These are phyloP conservation scores for Sugiyamaella grinbergsii DNA, from an alignment of 1,139 yeast genomes.

Conservation along the genomic window DNA sequence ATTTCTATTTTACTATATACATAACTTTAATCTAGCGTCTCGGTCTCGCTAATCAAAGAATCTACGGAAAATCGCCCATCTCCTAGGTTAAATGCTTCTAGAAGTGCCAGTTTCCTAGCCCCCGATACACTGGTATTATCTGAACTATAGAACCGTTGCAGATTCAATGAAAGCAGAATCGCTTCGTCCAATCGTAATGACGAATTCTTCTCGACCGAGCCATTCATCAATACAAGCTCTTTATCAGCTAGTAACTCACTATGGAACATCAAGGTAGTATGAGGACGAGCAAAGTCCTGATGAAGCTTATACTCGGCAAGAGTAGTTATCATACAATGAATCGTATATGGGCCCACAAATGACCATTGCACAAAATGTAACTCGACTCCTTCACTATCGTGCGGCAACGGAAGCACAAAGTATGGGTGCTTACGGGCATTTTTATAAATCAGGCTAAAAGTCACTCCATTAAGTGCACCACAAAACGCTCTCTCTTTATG, in stretches of 20 bases:
- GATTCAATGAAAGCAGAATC: constrained; percentile 71
- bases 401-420: constrained; percentile 50
- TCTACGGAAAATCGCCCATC: constrained; percentile 65
- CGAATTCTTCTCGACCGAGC: constrained; percentile 73
- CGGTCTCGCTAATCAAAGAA: constrained; percentile 66
- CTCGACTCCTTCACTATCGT: constrained; percentile 59
- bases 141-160: constrained; percentile 89
- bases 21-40: constrained; percentile 56
- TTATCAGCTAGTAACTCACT: constrained; percentile 68
- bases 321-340: constrained; percentile 89
- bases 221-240: constrained; percentile 81
- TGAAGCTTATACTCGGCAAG: constrained; percentile 91
- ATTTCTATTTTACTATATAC: neutral
- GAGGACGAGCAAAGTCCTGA: constrained; percentile 91
- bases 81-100: constrained; percentile 72
- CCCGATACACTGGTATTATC: constrained; percentile 47
- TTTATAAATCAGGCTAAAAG: constrained; percentile 61
- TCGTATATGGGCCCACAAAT: constrained; percentile 79
- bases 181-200: constrained; percentile 68
- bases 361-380: constrained; percentile 95
- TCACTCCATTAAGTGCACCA: constrained; percentile 60
- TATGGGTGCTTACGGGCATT: constrained; percentile 76
- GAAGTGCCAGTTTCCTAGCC: constrained; percentile 53
- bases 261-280: constrained; percentile 87
- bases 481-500: constrained; percentile 60